phyloP scores from a whole-genome alignment of 495 filamentous ascomycete genomes.

The Lasiosphaeria hispida region DNA sequence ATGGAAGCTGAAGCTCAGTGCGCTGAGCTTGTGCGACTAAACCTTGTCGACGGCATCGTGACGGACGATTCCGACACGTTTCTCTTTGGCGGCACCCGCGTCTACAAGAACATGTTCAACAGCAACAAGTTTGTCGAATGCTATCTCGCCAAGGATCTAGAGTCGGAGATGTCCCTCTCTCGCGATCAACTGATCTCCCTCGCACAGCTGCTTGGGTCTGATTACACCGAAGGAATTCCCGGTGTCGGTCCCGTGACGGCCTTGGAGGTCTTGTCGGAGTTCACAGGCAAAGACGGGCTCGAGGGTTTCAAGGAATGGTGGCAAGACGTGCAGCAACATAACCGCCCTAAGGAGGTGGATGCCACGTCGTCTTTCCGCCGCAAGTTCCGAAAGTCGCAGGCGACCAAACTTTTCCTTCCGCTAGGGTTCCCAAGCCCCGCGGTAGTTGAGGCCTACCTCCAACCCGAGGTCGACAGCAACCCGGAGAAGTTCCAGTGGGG shows the following conservation, averaged over 20 bases:
- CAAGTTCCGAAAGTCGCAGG: constrained; percentile 73
- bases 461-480: constrained; percentile 79
- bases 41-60: constrained; percentile 95
- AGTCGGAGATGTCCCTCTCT: constrained; percentile 82
- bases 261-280: constrained; percentile 89
- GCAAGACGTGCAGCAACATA: constrained; percentile 64
- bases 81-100: constrained; percentile 89
- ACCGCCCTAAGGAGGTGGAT: constrained; percentile 52
- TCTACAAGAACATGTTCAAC: constrained; percentile 99
- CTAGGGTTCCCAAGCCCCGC: constrained; percentile 69
- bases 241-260: constrained; percentile 92
- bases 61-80: constrained; percentile 98
- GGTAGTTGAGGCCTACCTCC: constrained; percentile 73
- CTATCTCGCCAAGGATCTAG: constrained; percentile 82
- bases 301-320: constrained; percentile 84
- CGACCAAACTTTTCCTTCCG: constrained; percentile 80
- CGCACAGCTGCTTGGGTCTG: constrained; percentile 84
- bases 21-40: constrained; percentile 79
- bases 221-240: constrained; percentile 90
- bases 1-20: constrained; percentile 99
- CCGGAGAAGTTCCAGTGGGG: constrained; percentile 88
- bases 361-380: constrained; percentile 63
- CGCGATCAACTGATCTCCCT: constrained; percentile 79
- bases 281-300: constrained; percentile 53
- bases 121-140: constrained; percentile 96